Base-by-base conservation (phyloP, 2,329 filamentous ascomycete species). In the Amesomyces nigricolor region DNA sequence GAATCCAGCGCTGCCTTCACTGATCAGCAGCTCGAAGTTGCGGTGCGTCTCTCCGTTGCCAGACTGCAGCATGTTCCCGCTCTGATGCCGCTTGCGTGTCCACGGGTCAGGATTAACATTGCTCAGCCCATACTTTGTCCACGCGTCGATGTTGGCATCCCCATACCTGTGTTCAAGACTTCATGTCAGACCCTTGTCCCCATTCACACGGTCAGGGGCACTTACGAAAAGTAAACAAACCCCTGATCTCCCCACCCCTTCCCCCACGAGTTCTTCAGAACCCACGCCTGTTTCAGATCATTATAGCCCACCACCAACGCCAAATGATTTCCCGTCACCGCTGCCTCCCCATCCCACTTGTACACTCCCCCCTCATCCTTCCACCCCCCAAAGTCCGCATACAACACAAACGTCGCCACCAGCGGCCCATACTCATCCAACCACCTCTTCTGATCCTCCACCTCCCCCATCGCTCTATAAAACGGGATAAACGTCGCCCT, bases 181-280 rank as follows among this genome's bases (percentile, higher is more conserved):
- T 19, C 9, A 6, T n/a, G 50, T 58, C 13, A 51, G 29, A 22
- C 13, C 11, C 17, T 2, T 1, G 7, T 5, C 16, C 16, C 4
- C 3, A 17, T 29, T n/a, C 17, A 26, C 3, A 13, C 3, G 9
- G 1, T 51, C 5, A 45, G 35, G 35, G 26, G 26, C 2, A 54
- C 60, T 40, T 26, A 62, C 61, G 40, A 58, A 59, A 62, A 58
- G 39, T 61, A 62, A 49, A 57, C 58, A 58, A 60, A 62, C 42
- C 62, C 60, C 5, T 47, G 19, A 13, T 58, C 29, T 10, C 60
- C 62, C 60, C 60, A 63, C 0, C 45, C 32, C 16, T 40, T 30
- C 0, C 62, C 62, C 62, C 62, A 63, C 3, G 60, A 62, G 38
- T 63, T 63, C 51, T 63, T 63, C 45, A 63, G 47, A 9, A 63